phyloP scores from a whole-genome alignment of 2,329 filamentous ascomycete species.

The Rutstroemia sp. region DNA sequence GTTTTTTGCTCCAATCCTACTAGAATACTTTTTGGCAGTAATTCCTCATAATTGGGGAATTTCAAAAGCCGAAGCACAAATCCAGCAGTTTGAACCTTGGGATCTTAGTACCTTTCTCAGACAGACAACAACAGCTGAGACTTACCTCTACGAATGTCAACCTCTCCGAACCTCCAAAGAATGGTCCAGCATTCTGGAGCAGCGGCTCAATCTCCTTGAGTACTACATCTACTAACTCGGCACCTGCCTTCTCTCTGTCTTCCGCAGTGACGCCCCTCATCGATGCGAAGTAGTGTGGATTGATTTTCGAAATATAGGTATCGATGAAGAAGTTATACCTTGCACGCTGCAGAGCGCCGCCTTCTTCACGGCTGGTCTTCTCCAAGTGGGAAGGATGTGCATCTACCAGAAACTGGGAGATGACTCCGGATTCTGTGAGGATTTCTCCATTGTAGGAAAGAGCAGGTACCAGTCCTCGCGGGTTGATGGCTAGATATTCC shows the following conservation, averaged over 20 bases:
- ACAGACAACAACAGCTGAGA: neutral
- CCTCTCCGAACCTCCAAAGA: constrained; percentile 55
- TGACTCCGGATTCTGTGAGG: constrained; percentile 65
- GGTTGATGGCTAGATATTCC: constrained; percentile 72
- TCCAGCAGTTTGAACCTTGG: constrained; percentile 53
- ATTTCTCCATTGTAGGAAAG: constrained; percentile 60
- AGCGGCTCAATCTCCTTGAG: constrained; percentile 69
- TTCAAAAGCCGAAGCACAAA: constrained; percentile 57
- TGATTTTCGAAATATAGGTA: constrained; percentile 57
- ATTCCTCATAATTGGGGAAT: constrained; percentile 43
- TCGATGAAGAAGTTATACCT: constrained; percentile 67
- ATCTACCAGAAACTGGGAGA: constrained; percentile 66
- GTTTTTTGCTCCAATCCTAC: constrained; percentile 43
- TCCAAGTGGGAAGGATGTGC: constrained; percentile 60
- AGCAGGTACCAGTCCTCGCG: constrained; percentile 68
- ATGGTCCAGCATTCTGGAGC: constrained; percentile 48
- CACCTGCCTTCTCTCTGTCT: constrained; percentile 42
- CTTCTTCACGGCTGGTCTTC: constrained; percentile 44
- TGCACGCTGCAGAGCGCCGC: constrained; percentile 55
- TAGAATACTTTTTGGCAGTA: constrained; percentile 44
- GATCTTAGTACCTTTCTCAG: neutral
- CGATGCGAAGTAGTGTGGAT: constrained; percentile 40
- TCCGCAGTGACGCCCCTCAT: constrained; percentile 34
- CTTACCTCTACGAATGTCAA: constrained; percentile 68
- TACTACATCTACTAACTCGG: constrained; percentile 47